Evolutionary conservation across 192 early-diverging fungal species (phyloP).

Genomic region (Helicostylum pulchrum): DNA sequence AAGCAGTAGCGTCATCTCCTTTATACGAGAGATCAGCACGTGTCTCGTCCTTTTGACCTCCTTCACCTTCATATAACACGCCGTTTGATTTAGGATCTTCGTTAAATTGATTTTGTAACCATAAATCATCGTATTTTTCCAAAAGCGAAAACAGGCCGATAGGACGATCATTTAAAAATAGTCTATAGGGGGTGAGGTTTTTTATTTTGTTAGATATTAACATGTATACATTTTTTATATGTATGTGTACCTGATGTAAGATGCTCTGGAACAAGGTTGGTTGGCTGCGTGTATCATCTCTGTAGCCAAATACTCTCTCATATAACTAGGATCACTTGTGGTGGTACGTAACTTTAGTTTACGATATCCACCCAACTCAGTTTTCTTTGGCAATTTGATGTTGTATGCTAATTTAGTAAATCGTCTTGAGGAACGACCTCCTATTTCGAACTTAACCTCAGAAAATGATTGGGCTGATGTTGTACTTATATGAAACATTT

Average conservation of each 20-base stretch:
- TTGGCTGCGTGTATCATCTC: slow-evolving; percentile 16
- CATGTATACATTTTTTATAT: neutral
- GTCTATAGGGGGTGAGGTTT: slow-evolving; percentile 5
- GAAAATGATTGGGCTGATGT: slow-evolving; percentile 1
- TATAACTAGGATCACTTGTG: slow-evolving; percentile 27
- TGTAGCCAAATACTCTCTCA: slow-evolving; percentile 25
- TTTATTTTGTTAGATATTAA: neutral
- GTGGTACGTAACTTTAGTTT: slow-evolving; percentile 29
- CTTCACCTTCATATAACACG: slow-evolving; percentile 7
- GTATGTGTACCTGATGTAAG: slow-evolving; percentile 24
- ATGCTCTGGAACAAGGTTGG: slow-evolving; percentile 13
- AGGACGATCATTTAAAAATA: slow-evolving; percentile 17
- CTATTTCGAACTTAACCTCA: slow-evolving; percentile 7
- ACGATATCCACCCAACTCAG: slow-evolving; percentile 12
- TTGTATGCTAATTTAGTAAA: slow-evolving; percentile 32
- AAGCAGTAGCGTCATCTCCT: slow-evolving; percentile 6
- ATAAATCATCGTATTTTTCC: slow-evolving; percentile 13
- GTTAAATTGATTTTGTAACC: slow-evolving; percentile 12
- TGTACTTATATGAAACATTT: slow-evolving; percentile 8
- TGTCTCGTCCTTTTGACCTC: neutral
- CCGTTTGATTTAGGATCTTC: slow-evolving; percentile 2
- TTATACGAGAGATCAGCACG: slow-evolving; percentile 13
- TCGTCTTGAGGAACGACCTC: slow-evolving; percentile 23
- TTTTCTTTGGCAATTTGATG: slow-evolving; percentile 16
- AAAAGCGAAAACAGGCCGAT: slow-evolving; percentile 7